phyloP scores from a whole-genome alignment of 192 early-diverging fungal genomes.

The Fimicolochytrium jonesii region DNA sequence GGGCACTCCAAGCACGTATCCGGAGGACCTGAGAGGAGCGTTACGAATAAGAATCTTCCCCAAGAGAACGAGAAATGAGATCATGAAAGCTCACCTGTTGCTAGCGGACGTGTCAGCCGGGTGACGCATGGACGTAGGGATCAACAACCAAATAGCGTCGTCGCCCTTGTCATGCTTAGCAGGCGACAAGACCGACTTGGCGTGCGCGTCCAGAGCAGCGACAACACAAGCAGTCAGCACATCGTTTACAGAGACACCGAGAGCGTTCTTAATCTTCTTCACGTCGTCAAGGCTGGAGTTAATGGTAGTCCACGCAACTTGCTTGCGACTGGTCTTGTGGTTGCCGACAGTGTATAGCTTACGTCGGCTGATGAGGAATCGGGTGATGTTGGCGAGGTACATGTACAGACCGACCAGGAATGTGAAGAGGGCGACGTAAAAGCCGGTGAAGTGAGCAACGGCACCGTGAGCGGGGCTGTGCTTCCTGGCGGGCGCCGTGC shows the following conservation, averaged over 20 bases:
- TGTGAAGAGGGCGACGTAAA: not conserved
- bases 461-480: not conserved
- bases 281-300: conserved; percentile 12
- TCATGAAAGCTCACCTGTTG: too few species aligned
- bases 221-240: conserved; percentile 23
- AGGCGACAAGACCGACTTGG: too few species aligned
- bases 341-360: conserved; percentile 3
- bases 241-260: conserved; percentile 30
- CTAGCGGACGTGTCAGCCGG: conserved; percentile 15
- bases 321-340: conserved; percentile 10
- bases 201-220: conserved; percentile 15
- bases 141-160: conserved; percentile 27
- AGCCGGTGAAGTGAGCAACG: not conserved
- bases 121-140: conserved; percentile 29
- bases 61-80: too few species aligned
- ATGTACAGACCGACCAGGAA: not conserved
- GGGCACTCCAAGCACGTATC: conserved; percentile 26
- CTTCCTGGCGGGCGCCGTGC: too few species aligned
- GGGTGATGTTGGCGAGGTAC: conserved; percentile 10
- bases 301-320: conserved; percentile 24
- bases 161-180: conserved; percentile 15
- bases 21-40: too few species aligned
- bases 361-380: conserved; percentile 6
- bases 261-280: conserved; percentile 29
- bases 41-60: too few species aligned